These are phyloP conservation scores for Leccinum insolens DNA, from an alignment of 1,284 basidiomycete species.

Conservation along the genomic window DNA sequence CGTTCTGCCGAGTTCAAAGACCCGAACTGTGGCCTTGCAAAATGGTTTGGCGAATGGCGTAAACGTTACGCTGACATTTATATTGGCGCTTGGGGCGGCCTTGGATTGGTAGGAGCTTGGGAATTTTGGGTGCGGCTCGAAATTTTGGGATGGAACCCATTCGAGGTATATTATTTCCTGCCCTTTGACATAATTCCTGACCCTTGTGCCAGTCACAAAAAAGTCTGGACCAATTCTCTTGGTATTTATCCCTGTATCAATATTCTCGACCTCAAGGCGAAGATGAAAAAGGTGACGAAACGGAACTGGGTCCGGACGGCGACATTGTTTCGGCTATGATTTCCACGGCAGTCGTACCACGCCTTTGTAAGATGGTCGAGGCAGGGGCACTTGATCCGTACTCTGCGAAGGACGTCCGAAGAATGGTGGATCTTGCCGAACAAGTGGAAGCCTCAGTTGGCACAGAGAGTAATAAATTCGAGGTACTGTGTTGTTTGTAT, in stretches of 20 bases:
- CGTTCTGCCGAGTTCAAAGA: conserved; percentile 83
- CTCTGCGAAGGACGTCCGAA: conserved; percentile 66
- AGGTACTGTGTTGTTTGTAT: conserved; percentile 47
- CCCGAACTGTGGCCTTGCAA: conserved; percentile 71
- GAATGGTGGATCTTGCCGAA: conserved; percentile 76
- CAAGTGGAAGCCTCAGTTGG: conserved; percentile 83
- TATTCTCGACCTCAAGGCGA: conserved; percentile 69
- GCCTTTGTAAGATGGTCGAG: conserved; percentile 71
- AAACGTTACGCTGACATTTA: conserved; percentile 81
- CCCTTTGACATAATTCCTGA: conserved; percentile 9
- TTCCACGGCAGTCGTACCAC: conserved; percentile 79
- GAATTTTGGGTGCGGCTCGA: conserved; percentile 94
- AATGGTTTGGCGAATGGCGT: conserved; percentile 83
- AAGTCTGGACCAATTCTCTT: conserved; percentile 78
- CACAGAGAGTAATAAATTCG: conserved; percentile 64
- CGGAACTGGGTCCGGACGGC: conserved; percentile 77
- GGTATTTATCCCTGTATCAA: conserved; percentile 79
- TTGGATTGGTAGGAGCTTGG: conserved; percentile 91
- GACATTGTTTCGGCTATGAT: conserved; percentile 91
- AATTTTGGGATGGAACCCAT: conserved; percentile 84
- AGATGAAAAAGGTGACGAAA: conserved; percentile 49
- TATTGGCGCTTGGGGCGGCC: conserved; percentile 85
- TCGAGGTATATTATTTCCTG: conserved; percentile 58
- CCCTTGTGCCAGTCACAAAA: conserved; percentile 43
- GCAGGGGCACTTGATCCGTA: conserved; percentile 83